These are phyloP conservation scores for Mycosarcoma mackinlayi DNA, from an alignment of 1,284 basidiomycete species.

Conservation along the genomic window DNA sequence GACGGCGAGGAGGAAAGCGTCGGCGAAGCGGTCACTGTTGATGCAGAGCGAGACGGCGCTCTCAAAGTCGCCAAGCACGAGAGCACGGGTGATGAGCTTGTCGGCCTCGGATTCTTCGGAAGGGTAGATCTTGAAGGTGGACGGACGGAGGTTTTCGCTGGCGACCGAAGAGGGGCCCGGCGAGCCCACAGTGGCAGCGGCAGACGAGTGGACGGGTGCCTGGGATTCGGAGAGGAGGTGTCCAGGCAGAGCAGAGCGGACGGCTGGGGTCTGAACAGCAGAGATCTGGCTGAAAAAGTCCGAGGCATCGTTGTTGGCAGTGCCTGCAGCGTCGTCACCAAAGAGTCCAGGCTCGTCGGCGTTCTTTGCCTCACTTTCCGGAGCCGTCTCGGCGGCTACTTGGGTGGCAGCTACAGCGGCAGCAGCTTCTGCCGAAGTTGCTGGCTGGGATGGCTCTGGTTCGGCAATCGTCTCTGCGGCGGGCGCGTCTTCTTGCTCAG, in stretches of 20 bases:
- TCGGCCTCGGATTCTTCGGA: slow-evolving; percentile 87
- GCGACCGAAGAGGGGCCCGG: slow-evolving; percentile 77
- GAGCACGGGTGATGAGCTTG: slow-evolving; percentile 86
- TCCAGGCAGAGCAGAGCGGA: slow-evolving; percentile 73
- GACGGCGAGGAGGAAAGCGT: slow-evolving; percentile 91
- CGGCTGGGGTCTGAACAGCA: slow-evolving; percentile 24
- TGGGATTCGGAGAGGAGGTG: slow-evolving; percentile 76
- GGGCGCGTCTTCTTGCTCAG: slow-evolving; percentile 52
- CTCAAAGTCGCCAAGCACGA: slow-evolving; percentile 93
- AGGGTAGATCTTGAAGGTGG: slow-evolving; percentile 92
- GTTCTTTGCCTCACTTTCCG: slow-evolving; percentile 69
- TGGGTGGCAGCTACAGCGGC: slow-evolving; percentile 70
- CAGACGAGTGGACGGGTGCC: slow-evolving; percentile 37
- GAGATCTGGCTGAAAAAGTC: slow-evolving; percentile 89
- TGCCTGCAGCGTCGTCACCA: slow-evolving; percentile 76
- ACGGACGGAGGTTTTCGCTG: slow-evolving; percentile 74
- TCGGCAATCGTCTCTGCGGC: slow-evolving; percentile 59
- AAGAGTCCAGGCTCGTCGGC: slow-evolving; percentile 79
- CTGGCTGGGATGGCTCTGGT: slow-evolving; percentile 41
- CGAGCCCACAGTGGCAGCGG: slow-evolving; percentile 72
- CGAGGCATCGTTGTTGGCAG: slow-evolving; percentile 74
- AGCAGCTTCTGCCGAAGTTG: slow-evolving; percentile 71
- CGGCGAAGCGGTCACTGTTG: slow-evolving; percentile 88
- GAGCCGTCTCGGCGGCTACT: slow-evolving; percentile 10
- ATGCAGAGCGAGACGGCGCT: slow-evolving; percentile 92